These are phyloP conservation scores for Orbilia brochopaga DNA, from an alignment of 2,329 filamentous ascomycete species.

Conservation along the genomic window DNA sequence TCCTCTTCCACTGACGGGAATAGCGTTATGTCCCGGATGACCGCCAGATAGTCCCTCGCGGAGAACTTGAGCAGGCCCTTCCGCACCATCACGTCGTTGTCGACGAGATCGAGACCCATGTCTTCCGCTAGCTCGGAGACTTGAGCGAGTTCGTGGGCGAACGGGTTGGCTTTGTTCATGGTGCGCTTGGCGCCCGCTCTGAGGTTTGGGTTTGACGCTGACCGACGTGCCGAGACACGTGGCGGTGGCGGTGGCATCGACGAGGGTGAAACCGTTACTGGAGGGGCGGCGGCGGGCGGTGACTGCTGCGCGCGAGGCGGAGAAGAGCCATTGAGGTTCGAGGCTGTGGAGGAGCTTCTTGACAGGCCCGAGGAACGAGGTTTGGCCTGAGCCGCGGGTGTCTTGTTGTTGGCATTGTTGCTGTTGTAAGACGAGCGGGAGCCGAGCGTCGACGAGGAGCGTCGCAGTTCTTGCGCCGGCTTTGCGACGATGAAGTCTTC, in stretches of 20 bases:
- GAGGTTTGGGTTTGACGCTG: constrained; percentile 52
- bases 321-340: constrained; percentile 53
- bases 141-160: constrained; percentile 86
- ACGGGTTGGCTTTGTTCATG: constrained; percentile 68
- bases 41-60: constrained; percentile 81
- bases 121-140: constrained; percentile 93
- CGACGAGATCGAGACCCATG: constrained; percentile 64
- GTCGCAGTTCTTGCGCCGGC: constrained; percentile 32
- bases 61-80: constrained; percentile 75
- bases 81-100: constrained; percentile 71
- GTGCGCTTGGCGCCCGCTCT: constrained; percentile 55
- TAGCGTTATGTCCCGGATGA: constrained; percentile 63
- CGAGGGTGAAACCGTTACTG: constrained; percentile 51
- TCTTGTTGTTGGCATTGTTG: no score
- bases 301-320: constrained; percentile 54
- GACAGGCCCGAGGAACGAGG: constrained; percentile 5
- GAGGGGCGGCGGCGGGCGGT: constrained; percentile 27
- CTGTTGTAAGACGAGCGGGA: constrained; percentile 26
- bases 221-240: constrained; percentile 32
- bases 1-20: constrained; percentile 25
- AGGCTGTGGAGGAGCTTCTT: constrained; percentile 53
- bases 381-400: neutral
- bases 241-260: constrained; percentile 41
- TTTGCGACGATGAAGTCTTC: constrained; percentile 3
- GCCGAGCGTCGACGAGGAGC: constrained; percentile 16